Percentiles rank a stretch among this genome's conserved stretches.
Conservation (phyloP, 345 rosid genomes). For the Moringa oleifera region DNA sequence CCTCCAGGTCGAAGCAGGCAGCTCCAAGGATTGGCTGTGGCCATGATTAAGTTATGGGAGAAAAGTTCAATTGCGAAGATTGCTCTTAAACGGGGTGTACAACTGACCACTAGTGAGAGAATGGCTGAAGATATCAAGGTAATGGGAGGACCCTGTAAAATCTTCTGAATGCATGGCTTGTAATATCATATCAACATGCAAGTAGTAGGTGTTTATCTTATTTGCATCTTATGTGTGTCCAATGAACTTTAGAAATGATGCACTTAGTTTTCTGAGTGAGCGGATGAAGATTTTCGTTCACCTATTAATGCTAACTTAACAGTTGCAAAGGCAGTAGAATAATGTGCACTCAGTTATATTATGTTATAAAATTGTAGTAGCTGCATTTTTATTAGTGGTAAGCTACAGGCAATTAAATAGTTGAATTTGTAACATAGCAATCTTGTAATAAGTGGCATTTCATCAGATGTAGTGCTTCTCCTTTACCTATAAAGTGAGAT, state of each 20-base stretch:
- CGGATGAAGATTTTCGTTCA: not conserved
- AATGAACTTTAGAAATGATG: not conserved
- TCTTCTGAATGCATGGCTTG: not conserved
- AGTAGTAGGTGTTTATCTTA: not conserved
- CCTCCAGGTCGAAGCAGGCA: constrained; percentile 82
- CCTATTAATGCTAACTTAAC: not conserved
- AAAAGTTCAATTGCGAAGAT: constrained; percentile 77
- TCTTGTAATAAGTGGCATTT: too few species aligned
- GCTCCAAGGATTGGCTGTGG: constrained; percentile 86
- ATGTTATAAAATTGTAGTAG: not conserved
- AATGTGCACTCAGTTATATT: not conserved
- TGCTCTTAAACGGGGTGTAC: constrained; percentile 89
- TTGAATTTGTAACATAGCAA: too few species aligned
- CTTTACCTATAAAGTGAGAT: too few species aligned
- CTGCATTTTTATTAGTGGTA: not conserved
- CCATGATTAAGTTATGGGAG: constrained; percentile 82
- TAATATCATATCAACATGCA: constrained; percentile 2
- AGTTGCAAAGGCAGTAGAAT: not conserved
- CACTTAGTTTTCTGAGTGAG: not conserved
- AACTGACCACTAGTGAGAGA: constrained; percentile 89
- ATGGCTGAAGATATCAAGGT: constrained; percentile 99
- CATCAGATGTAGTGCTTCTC: too few species aligned
- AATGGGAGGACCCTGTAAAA: constrained; percentile 9
- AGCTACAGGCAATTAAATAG: not conserved
- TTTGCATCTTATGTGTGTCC: not conserved